These are phyloP conservation scores for Rosellinia necatrix DNA, from an alignment of 2,329 filamentous ascomycete species.

Conservation along the genomic window DNA sequence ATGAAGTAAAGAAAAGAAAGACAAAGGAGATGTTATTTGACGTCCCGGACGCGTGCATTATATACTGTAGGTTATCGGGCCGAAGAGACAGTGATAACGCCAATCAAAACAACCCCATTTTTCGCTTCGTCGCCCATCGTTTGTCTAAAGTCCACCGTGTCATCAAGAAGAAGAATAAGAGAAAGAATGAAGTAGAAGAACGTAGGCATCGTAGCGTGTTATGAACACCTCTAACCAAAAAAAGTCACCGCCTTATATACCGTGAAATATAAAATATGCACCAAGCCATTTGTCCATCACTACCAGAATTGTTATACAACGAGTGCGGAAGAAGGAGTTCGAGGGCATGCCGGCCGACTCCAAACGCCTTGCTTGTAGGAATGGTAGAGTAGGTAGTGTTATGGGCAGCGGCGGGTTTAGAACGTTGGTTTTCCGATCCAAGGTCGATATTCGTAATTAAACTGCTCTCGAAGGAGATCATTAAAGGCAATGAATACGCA, in stretches of 20 bases:
- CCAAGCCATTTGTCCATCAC: conserved; percentile 22
- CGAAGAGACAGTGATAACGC: conserved; percentile 30
- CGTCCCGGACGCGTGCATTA: conserved; percentile 34
- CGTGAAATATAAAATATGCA: conserved; percentile 26
- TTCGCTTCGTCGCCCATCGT: conserved; percentile 28
- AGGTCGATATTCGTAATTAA: conserved; percentile 19
- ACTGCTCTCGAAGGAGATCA: conserved; percentile 16
- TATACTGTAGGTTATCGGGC: conserved; percentile 32
- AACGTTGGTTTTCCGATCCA: conserved; percentile 9
- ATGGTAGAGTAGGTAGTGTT: conserved; percentile 21
- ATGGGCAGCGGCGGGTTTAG: conserved; percentile 4
- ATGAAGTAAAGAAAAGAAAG: conserved; percentile 20
- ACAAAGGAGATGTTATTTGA: conserved; percentile 27
- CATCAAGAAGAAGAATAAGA: conserved; percentile 33
- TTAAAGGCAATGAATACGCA: conserved; percentile 3
- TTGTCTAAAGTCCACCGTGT: conserved; percentile 37
- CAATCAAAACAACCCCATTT: conserved; percentile 26
- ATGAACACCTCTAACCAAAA: conserved; percentile 35
- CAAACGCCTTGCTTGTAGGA: conserved; percentile 30
- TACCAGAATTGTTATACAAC: conserved; percentile 38
- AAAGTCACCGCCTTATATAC: conserved; percentile 24
- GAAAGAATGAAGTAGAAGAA: conserved; percentile 27
- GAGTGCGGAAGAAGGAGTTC: conserved; percentile 25
- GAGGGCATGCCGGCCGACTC: conserved; percentile 23
- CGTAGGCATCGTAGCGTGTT: conserved; percentile 34